Evolutionary conservation across 805 yeast genomes (phyloP), one percentile per base, ranked within the genome.

Genomic region (Phaffomyces antillensis): DNA sequence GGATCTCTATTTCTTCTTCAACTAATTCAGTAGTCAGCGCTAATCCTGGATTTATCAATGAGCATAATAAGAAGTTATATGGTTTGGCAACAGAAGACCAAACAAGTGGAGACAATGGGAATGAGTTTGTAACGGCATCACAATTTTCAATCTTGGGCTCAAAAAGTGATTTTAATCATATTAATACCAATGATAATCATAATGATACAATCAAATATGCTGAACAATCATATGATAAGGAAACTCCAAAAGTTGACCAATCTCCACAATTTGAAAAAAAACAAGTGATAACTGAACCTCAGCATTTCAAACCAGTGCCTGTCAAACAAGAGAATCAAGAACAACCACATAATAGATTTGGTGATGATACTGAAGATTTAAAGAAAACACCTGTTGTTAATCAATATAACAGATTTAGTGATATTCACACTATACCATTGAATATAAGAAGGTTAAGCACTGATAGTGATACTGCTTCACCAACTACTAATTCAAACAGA

Each of bases 111-210:
- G 72, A 15, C 6, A 28, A 28, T 28, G 30, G 30, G 5, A 28
- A 67, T 31, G 60, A 64, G 4, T 68, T 58, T 53, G 67, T 64
- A 13, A 68, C 73, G 2, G 73, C 73, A 1, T 57, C 68, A 0
- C 70, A 68, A 43, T 59, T 68, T 25, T 55, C 63, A 9, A 46
- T 59, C 11, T 36, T 55, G 44, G 59, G 45, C 17, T 41, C 43
- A 12, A 41, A 16, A 36, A 30, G 48, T 13, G 40, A 34, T 24
- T 36, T 31, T 30, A 18, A 18, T 18, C 17, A 34, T 15, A 16
- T 17, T 7, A 16, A 16, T 15, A 16, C 16, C 5, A 16, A 16
- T 32, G 9, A 17, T n/a, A 8, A 16, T 10, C 20, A n/a, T 17
- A 9, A 10, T 17, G 15, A 17, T 18, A 15, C 23, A 32, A 32